A percentile compares a stretch with the other conserved stretches of the same genome.
These are phyloP conservation scores for Ceratocystis papillata DNA, from an alignment of 2,329 filamentous ascomycete genomes.

Conservation along the genomic window DNA sequence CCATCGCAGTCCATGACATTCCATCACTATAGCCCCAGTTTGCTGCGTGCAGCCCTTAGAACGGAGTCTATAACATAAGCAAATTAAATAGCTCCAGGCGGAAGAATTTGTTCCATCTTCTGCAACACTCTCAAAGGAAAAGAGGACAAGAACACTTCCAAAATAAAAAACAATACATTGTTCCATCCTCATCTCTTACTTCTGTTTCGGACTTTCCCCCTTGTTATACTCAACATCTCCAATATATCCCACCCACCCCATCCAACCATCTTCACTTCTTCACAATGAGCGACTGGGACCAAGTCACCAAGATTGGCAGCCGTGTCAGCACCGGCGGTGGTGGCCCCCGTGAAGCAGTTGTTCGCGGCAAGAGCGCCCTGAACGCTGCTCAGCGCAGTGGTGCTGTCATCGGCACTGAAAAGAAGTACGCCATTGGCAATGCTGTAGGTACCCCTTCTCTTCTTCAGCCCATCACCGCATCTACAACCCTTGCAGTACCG, in stretches of 20 bases:
- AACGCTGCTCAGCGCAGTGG: constrained; percentile 84
- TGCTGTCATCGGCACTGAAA: constrained; percentile 70
- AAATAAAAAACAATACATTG: neutral
- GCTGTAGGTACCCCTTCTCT: constrained; percentile 46
- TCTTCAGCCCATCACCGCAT: neutral
- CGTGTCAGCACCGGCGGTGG: constrained; percentile 60
- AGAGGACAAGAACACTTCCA: neutral
- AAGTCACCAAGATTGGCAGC: constrained; percentile 85
- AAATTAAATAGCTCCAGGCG: constrained; percentile 6
- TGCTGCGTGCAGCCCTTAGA: constrained; percentile 2
- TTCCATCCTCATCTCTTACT: neutral
- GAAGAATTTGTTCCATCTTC: constrained; percentile 1
- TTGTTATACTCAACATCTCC: neutral
- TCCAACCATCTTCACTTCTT: constrained; percentile 31
- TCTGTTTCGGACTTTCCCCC: neutral
- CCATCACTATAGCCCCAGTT: constrained; percentile 16
- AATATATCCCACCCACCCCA: neutral
- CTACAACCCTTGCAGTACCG: neutral
- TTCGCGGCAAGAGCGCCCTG: constrained; percentile 69
- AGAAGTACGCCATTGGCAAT: constrained; percentile 75
- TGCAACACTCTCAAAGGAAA: neutral
- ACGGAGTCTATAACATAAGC: constrained; percentile 12
- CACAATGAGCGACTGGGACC: constrained; percentile 72
- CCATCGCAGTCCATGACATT: constrained; percentile 24
- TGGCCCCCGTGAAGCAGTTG: constrained; percentile 67